A percentile compares a stretch with the other conserved stretches of the same genome.
These are phyloP conservation scores for Picochlorum sp. DNA, from an alignment of 139 green algal species.

Conservation along the genomic window DNA sequence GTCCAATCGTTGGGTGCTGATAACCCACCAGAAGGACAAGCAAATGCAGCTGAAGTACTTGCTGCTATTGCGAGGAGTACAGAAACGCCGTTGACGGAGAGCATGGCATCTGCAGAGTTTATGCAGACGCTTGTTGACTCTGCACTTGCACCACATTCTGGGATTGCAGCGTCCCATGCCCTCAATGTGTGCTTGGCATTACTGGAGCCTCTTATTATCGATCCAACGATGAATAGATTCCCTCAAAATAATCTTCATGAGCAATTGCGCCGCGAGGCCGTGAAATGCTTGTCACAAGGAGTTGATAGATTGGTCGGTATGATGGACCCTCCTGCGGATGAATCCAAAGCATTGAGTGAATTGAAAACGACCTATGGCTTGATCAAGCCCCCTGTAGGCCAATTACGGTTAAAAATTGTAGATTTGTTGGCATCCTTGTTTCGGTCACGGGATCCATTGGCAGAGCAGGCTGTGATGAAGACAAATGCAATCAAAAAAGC, in stretches of 20 bases:
- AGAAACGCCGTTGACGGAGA: slow-evolving; percentile 52
- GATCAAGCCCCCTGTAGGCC: slow-evolving; percentile 60
- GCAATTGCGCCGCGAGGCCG: slow-evolving; percentile 27
- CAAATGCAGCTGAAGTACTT: slow-evolving; percentile 78
- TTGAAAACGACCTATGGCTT: slow-evolving; percentile 71
- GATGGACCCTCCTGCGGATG: slow-evolving; percentile 20
- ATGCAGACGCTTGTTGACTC: slow-evolving; percentile 29
- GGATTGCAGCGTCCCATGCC: slow-evolving; percentile 32
- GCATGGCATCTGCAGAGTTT: slow-evolving; percentile 37
- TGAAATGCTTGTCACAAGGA: slow-evolving; percentile 26
- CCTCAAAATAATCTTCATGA: slow-evolving; percentile 16
- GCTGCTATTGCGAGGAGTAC: slow-evolving; percentile 66
- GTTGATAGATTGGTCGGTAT: slow-evolving; percentile 48
- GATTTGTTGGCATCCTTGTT: slow-evolving; percentile 73
- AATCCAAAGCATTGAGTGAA: not conserved
- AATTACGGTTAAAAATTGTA: slow-evolving; percentile 59
- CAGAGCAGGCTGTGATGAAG: slow-evolving; percentile 48
- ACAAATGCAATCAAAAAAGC: slow-evolving; percentile 38
- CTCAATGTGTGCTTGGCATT: slow-evolving; percentile 74
- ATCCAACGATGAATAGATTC: slow-evolving; percentile 3
- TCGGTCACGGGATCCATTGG: slow-evolving; percentile 41
- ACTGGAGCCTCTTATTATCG: slow-evolving; percentile 56
- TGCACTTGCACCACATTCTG: slow-evolving; percentile 18
- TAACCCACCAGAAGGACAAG: slow-evolving; percentile 37
- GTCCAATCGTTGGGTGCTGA: slow-evolving; percentile 42